Evolutionary conservation across 1,284 basidiomycete genomes (phyloP).

Genomic region (Irpex lacteus): DNA sequence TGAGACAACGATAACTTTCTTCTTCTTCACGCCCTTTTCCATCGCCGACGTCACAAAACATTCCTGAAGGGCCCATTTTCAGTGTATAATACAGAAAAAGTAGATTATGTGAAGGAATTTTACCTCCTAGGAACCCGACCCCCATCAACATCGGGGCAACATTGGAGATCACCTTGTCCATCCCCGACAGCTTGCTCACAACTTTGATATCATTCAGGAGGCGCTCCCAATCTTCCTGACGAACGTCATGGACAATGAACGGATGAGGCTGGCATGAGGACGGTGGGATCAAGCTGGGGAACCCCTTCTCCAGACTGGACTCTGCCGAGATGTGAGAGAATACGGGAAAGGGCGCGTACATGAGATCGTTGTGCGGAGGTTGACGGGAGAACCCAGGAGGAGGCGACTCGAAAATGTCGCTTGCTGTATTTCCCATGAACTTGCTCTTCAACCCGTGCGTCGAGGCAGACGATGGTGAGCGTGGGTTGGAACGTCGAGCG

Average conservation of each 20-base stretch:
- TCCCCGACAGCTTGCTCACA: conserved; percentile 1
- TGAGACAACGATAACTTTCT: neutral
- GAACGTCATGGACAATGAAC: conserved; percentile 22
- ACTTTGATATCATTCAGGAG: conserved; percentile 18
- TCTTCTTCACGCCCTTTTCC: neutral
- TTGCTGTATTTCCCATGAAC: neutral
- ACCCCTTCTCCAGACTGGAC: conserved; percentile 18
- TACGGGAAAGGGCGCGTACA: conserved; percentile 14
- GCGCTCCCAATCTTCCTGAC: conserved; percentile 18
- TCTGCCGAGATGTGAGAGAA: conserved; percentile 13
- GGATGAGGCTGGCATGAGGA: conserved; percentile 18
- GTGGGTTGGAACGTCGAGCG: too few relatives aligned
- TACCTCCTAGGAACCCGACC: neutral
- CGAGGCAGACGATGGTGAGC: too few relatives aligned
- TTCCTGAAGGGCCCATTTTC: neutral
- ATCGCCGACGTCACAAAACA: neutral
- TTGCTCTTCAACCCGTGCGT: too few relatives aligned
- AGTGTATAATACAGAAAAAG: too few relatives aligned
- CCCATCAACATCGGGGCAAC: neutral
- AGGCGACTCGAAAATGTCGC: conserved; percentile 2
- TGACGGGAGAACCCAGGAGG: conserved; percentile 9
- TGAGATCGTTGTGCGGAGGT: conserved; percentile 9
- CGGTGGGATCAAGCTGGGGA: conserved; percentile 16
- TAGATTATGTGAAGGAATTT: too few relatives aligned
- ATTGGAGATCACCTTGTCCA: neutral